Conservation (phyloP, 768 basidiomycete genomes). For the Phylloporus arenicola region DNA sequence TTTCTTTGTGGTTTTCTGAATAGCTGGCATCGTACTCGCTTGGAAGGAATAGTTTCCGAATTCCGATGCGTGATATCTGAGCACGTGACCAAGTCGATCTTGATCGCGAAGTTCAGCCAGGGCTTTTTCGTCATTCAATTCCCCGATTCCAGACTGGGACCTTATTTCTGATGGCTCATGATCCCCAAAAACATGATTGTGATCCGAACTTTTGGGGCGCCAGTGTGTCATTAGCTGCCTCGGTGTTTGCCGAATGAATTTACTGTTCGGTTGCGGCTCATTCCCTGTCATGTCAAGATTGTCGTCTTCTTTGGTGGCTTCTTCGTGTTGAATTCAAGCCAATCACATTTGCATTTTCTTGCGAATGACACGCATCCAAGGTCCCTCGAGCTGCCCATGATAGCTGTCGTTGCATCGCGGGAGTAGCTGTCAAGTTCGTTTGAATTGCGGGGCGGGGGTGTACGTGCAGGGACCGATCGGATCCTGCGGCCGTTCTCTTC, state of each 20-base stretch:
- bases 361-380: too few species aligned
- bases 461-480: not conserved
- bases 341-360: constrained; percentile 9
- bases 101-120: too few species aligned
- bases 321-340: not conserved
- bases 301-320: constrained; percentile 22
- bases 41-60: not conserved
- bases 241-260: constrained; percentile 14
- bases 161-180: too few species aligned
- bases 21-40: constrained; percentile 34
- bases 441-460: not conserved
- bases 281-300: constrained; percentile 19
- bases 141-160: too few species aligned
- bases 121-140: too few species aligned
- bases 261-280: constrained; percentile 9
- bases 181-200: too few species aligned
- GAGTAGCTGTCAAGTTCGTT: not conserved
- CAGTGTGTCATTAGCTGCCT: not conserved
- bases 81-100: constrained; percentile 16
- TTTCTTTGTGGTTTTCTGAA: constrained; percentile 45
- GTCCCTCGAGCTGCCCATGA: not conserved
- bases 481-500: constrained; percentile 6
- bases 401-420: not conserved
- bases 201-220: too few species aligned
- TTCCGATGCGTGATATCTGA: constrained; percentile 1